These are phyloP conservation scores for Lentinula novae-zelandiae DNA, from an alignment of 1,284 basidiomycete genomes.

Conservation along the genomic window DNA sequence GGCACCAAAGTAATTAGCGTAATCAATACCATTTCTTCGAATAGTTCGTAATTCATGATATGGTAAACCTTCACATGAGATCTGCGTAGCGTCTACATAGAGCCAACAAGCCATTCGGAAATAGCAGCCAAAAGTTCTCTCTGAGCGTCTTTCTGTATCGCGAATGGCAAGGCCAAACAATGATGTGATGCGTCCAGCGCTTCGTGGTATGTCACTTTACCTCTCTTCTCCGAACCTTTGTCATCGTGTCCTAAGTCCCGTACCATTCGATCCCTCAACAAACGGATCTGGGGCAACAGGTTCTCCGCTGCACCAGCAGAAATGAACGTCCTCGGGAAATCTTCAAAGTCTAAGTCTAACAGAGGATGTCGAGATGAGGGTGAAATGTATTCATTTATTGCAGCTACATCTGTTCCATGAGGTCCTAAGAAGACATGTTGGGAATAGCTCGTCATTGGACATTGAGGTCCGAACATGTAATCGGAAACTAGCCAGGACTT, in stretches of 20 bases:
- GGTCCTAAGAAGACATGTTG: slow-evolving; percentile 10
- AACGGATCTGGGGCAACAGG: slow-evolving; percentile 29
- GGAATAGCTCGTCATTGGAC: slow-evolving; percentile 1
- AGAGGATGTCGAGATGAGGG: slow-evolving; percentile 20
- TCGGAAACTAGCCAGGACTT: neutral
- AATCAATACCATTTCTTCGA: neutral
- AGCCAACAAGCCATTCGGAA: slow-evolving; percentile 23
- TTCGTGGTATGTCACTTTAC: slow-evolving; percentile 30
- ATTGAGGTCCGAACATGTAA: neutral
- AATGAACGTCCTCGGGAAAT: slow-evolving; percentile 33
- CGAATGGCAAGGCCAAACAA: slow-evolving; percentile 23
- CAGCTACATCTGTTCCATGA: slow-evolving; percentile 11
- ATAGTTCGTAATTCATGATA: neutral
- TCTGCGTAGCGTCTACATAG: neutral
- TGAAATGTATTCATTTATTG: slow-evolving; percentile 24
- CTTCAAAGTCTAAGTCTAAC: slow-evolving; percentile 21
- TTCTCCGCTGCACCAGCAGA: slow-evolving; percentile 30
- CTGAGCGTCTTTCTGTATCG: slow-evolving; percentile 36
- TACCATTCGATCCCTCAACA: slow-evolving; percentile 29
- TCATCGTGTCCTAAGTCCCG: slow-evolving; percentile 16
- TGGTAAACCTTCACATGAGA: neutral
- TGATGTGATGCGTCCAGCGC: slow-evolving; percentile 36
- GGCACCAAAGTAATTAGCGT: neutral
- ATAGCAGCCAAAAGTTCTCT: slow-evolving; percentile 25
- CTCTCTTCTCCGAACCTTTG: neutral